A percentile compares a stretch with the other conserved stretches of the same genome.
Evolutionary conservation across 2,329 filamentous ascomycete genomes (phyloP).

Genomic region (Fusarium xyrophilum): DNA sequence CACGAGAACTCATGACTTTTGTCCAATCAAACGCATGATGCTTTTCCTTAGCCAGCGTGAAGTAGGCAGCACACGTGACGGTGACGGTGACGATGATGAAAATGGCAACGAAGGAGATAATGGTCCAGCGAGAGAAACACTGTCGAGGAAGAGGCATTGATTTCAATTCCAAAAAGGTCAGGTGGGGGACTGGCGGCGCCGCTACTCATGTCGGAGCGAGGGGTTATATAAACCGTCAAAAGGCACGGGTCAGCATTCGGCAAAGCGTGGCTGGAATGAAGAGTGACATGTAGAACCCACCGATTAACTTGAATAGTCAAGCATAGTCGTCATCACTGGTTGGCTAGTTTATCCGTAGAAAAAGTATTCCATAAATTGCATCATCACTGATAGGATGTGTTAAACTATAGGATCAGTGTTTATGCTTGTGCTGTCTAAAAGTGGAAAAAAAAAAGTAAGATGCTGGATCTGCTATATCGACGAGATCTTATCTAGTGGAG

Average conservation of each 20-base stretch:
- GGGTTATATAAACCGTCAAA: constrained; percentile 1
- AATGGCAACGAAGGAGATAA: not conserved
- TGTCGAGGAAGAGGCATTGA: constrained; percentile 17
- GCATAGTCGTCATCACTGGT: not conserved
- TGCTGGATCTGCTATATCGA: not conserved
- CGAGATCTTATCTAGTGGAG: not conserved
- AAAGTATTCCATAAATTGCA: fast-evolving
- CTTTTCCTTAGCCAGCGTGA: not conserved
- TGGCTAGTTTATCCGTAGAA: fast-evolving
- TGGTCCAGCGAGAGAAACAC: constrained; percentile 7
- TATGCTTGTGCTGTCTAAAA: too few relatives aligned
- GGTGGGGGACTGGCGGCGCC: not conserved
- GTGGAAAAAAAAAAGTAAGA: not conserved
- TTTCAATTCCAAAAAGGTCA: not conserved
- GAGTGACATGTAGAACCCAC: not conserved
- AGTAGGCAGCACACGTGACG: constrained; percentile 11
- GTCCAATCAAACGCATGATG: constrained; percentile 26
- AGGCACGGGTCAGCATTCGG: not conserved
- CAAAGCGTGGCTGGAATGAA: not conserved
- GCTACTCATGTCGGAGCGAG: not conserved
- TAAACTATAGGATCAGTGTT: fast-evolving
- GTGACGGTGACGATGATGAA: not conserved
- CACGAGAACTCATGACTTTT: constrained; percentile 4
- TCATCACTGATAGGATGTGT: not conserved
- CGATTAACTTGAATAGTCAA: not conserved